A percentile compares a stretch with the other conserved stretches of the same genome.
phyloP scores from a whole-genome alignment of 148 eudicot species.

The Rhododendron williamsianum region DNA sequence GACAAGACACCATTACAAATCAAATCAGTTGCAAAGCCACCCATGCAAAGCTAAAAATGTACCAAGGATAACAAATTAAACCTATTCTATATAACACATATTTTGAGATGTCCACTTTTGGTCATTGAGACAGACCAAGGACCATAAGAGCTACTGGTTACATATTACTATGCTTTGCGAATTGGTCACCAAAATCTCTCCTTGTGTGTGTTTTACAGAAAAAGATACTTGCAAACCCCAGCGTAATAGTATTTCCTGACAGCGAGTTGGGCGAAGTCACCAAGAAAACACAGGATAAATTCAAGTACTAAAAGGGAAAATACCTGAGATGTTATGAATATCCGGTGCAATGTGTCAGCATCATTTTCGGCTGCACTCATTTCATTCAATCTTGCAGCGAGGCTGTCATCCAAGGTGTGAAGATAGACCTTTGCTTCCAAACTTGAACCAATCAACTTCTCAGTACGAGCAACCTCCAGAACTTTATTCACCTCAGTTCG shows the following conservation, averaged over 20 bases:
- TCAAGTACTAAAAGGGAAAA: not conserved
- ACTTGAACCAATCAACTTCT: slow-evolving; percentile 87
- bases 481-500: slow-evolving; percentile 95
- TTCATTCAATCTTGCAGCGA: slow-evolving; percentile 50
- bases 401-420: slow-evolving; percentile 47
- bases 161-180: not conserved
- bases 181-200: not conserved
- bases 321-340: slow-evolving; percentile 98
- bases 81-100: not conserved
- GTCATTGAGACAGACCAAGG: not conserved
- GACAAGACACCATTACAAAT: not conserved
- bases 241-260: not conserved
- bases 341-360: slow-evolving; percentile 70
- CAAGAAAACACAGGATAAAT: not conserved
- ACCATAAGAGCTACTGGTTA: not conserved
- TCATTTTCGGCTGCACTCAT: slow-evolving; percentile 61
- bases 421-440: slow-evolving; percentile 93
- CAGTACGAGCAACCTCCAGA: slow-evolving; percentile 77
- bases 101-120: not conserved
- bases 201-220: not conserved
- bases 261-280: not conserved
- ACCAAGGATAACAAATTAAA: not conserved
- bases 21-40: not conserved
- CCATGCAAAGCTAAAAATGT: not conserved
- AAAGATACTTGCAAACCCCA: not conserved